Conservation (phyloP, 768 basidiomycete species). For the Hericium rajendrae region DNA sequence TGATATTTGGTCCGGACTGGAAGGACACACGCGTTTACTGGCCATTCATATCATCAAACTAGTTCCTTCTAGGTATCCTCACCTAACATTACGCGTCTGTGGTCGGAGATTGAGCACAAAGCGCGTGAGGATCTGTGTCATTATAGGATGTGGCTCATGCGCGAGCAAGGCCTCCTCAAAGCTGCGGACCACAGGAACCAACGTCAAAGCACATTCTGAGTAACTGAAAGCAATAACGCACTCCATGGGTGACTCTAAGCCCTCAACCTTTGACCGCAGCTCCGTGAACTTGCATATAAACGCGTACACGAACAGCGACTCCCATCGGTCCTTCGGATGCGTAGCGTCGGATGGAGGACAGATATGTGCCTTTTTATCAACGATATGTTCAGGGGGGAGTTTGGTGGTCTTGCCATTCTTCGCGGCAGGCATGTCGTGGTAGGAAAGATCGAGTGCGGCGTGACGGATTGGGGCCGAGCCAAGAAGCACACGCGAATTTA, state of each 20-base stretch:
- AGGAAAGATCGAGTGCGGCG: conserved; percentile 10
- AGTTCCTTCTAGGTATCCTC: conserved; percentile 30
- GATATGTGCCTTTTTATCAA: conserved; percentile 41
- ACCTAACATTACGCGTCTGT: conserved; percentile 87
- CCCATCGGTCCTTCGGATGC: conserved; percentile 80
- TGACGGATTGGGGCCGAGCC: conserved; percentile 16
- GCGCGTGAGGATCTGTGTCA: conserved; percentile 62
- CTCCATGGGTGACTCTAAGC: conserved; percentile 77
- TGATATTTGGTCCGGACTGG: conserved; percentile 75
- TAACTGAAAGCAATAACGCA: conserved; percentile 33
- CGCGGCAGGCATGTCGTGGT: conserved; percentile 26
- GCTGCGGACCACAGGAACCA: conserved; percentile 29
- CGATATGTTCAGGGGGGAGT: conserved; percentile 17
- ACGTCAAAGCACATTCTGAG: neutral
- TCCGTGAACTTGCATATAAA: conserved; percentile 80
- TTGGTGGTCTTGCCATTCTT: neutral
- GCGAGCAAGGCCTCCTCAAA: conserved; percentile 73
- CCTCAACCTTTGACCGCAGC: conserved; percentile 66
- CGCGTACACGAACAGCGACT: conserved; percentile 75
- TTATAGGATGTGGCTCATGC: conserved; percentile 59
- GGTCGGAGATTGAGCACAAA: conserved; percentile 80
- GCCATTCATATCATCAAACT: conserved; percentile 22
- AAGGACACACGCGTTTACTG: conserved; percentile 25
- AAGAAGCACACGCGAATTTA: conserved; percentile 18
- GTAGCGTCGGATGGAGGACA: conserved; percentile 51